These are phyloP conservation scores for Serendipita indica DNA, from an alignment of 768 basidiomycete species.

Conservation along the genomic window DNA sequence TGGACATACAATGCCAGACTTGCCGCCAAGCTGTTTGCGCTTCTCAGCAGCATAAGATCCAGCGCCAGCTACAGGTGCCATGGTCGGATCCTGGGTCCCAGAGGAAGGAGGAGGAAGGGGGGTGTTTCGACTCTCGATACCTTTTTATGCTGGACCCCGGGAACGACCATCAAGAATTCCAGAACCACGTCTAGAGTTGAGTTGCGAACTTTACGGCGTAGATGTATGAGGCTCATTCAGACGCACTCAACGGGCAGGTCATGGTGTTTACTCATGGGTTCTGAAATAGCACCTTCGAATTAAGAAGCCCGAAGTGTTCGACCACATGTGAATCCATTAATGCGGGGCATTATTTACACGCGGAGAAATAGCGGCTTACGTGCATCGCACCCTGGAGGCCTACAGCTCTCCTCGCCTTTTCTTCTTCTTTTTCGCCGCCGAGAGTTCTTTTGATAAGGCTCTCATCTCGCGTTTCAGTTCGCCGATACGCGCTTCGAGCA, in stretches of 20 bases:
- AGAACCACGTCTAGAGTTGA: not conserved
- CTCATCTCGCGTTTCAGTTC: not conserved
- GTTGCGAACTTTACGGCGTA: too few relatives aligned
- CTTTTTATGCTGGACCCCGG: not conserved
- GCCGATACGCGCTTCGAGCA: not conserved
- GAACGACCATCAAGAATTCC: not conserved
- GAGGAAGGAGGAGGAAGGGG: too few relatives aligned
- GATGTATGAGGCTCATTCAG: too few relatives aligned
- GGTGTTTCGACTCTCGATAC: too few relatives aligned
- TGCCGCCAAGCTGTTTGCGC: constrained; percentile 39
- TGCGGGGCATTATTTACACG: not conserved
- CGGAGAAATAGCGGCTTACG: constrained; percentile 6
- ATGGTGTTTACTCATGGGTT: too few relatives aligned
- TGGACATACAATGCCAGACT: constrained; percentile 48
- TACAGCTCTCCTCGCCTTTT: not conserved
- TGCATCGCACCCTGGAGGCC: not conserved
- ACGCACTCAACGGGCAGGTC: too few relatives aligned
- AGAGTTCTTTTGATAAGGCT: not conserved
- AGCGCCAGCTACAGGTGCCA: constrained; percentile 16
- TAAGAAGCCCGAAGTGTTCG: not conserved
- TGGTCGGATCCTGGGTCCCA: not conserved
- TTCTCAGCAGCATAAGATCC: constrained; percentile 19
- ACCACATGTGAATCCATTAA: not conserved
- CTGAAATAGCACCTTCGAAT: not conserved
- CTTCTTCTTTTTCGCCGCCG: not conserved